A percentile compares a stretch with the other conserved stretches of the same genome.
Evolutionary conservation across 306 rosid species (phyloP).

Genomic region (Rosa rugosa): DNA sequence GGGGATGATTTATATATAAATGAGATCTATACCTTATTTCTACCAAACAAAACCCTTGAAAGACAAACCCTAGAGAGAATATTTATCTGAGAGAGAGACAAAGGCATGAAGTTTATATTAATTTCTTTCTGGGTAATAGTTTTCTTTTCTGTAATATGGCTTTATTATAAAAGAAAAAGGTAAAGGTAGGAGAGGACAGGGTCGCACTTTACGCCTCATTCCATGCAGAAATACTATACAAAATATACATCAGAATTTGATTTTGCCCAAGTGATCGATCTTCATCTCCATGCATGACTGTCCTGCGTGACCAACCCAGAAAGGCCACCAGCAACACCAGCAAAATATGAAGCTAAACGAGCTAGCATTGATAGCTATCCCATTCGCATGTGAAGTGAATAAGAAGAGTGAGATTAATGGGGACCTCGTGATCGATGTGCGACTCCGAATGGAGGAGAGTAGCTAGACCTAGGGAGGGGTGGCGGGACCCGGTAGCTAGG

Average conservation of each 20-base stretch:
- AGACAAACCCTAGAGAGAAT: conserved; percentile 46
- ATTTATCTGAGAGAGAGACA: conserved; percentile 18
- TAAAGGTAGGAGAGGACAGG: conserved; percentile 46
- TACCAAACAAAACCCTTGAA: conserved; percentile 29
- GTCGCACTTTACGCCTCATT: conserved; percentile 53
- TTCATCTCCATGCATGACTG: conserved; percentile 4
- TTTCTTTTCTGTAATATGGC: neutral
- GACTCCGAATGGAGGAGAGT: neutral
- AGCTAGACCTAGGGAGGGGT: neutral
- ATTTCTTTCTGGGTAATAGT: conserved; percentile 20
- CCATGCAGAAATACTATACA: conserved; percentile 28
- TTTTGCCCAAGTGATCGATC: neutral
- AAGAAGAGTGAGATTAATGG: neutral
- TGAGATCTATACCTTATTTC: neutral
- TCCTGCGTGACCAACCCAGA: conserved; percentile 2
- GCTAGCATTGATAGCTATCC: neutral
- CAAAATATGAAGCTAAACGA: neutral
- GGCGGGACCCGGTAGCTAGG: neutral
- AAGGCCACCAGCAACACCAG: neutral
- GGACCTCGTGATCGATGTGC: conserved; percentile 6
- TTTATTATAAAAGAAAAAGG: conserved; percentile 26
- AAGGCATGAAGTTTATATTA: conserved; percentile 7
- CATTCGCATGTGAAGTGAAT: neutral
- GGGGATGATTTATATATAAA: neutral
- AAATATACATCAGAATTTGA: neutral